phyloP scores from a whole-genome alignment of 345 rosid genomes.

The Lepidium sativum region DNA sequence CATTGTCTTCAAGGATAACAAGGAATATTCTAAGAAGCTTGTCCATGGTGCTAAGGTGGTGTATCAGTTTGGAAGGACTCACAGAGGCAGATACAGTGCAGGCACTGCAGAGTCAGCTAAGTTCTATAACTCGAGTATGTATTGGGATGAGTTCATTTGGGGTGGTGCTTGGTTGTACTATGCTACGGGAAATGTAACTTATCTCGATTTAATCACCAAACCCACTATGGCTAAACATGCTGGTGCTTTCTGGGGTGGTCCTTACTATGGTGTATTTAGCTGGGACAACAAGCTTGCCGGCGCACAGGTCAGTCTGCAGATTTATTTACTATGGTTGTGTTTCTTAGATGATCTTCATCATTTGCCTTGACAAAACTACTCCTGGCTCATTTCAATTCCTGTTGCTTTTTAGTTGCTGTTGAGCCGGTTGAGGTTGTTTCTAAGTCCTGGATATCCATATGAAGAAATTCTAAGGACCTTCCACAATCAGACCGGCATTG shows the following conservation, averaged over 20 bases:
- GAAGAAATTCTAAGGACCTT: constrained; percentile 82
- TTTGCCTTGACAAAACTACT: neutral
- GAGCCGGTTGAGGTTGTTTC: constrained; percentile 77
- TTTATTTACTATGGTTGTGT: constrained; percentile 3
- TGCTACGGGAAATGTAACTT: constrained; percentile 79
- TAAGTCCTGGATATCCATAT: constrained; percentile 89
- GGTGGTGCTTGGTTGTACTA: constrained; percentile 93
- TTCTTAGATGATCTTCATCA: neutral
- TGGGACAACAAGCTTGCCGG: constrained; percentile 99
- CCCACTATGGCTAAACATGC: constrained; percentile 79
- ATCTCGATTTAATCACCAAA: constrained; percentile 67
- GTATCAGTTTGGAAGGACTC: constrained; percentile 58
- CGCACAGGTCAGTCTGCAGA: constrained; percentile 56
- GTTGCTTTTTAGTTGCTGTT: constrained; percentile 50
- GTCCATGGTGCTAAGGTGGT: constrained; percentile 82
- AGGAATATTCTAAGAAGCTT: constrained; percentile 84
- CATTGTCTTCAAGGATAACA: constrained; percentile 91
- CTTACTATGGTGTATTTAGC: constrained; percentile 78
- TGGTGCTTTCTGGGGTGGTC: constrained; percentile 89
- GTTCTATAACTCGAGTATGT: constrained; percentile 79
- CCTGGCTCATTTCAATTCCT: neutral
- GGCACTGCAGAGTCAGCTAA: constrained; percentile 45
- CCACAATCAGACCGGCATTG: constrained; percentile 78
- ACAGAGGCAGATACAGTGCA: constrained; percentile 82
- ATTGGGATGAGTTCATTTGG: constrained; percentile 96